These are phyloP conservation scores for Aureobasidium sp. DNA, from an alignment of 2,329 filamentous ascomycete species.

Conservation along the genomic window DNA sequence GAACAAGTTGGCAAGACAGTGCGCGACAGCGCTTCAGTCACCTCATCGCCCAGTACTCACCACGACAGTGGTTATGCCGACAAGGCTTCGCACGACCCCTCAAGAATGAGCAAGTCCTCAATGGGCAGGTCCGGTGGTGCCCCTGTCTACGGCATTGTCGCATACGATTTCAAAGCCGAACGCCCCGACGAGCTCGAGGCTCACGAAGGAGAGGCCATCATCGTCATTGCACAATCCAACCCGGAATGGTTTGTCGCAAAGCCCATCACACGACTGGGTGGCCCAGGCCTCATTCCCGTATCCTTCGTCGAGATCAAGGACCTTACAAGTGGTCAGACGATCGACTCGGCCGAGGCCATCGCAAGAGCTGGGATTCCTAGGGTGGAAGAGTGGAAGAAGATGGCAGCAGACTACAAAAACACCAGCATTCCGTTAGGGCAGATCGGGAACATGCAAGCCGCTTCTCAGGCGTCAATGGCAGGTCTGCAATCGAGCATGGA, in stretches of 20 bases:
- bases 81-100: slow-evolving; percentile 22
- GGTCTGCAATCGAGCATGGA: slow-evolving; percentile 49
- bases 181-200: slow-evolving; percentile 93
- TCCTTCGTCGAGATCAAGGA: slow-evolving; percentile 95
- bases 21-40: slow-evolving; percentile 62
- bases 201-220: slow-evolving; percentile 90
- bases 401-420: slow-evolving; percentile 98
- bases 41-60: slow-evolving; percentile 38
- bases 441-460: slow-evolving; percentile 37
- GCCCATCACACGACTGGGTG: slow-evolving; percentile 93
- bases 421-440: slow-evolving; percentile 95
- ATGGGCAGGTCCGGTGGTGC: slow-evolving; percentile 43
- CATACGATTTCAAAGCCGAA: slow-evolving; percentile 94
- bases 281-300: slow-evolving; percentile 89
- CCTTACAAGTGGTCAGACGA: slow-evolving; percentile 77
- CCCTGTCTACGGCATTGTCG: slow-evolving; percentile 93
- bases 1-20: slow-evolving; percentile 87
- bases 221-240: slow-evolving; percentile 96
- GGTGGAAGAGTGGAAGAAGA: slow-evolving; percentile 99
- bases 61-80: slow-evolving; percentile 91
- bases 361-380: slow-evolving; percentile 80
- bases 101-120: slow-evolving; percentile 34
- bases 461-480: background rate
- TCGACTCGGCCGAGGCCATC: slow-evolving; percentile 81
- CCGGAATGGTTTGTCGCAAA: slow-evolving; percentile 99